These are phyloP conservation scores for Nepenthes mirabilis DNA, from an alignment of 148 eudicot species.

Conservation along the genomic window DNA sequence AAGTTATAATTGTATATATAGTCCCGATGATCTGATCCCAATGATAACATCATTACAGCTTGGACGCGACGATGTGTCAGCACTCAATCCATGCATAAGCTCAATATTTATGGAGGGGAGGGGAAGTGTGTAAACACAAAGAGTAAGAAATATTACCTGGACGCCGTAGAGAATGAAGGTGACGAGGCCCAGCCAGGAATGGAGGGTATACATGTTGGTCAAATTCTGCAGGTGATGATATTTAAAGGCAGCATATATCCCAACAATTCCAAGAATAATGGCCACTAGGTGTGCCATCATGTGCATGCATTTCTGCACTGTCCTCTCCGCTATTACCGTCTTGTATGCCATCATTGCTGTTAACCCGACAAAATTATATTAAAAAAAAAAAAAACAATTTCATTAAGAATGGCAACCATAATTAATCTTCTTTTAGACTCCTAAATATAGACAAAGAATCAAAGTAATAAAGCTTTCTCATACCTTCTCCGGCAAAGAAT, in stretches of 20 bases:
- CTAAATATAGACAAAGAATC: too few relatives aligned
- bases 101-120: too few relatives aligned
- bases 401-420: too few relatives aligned
- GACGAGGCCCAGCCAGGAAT: slow-evolving; percentile 79
- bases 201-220: slow-evolving; percentile 48
- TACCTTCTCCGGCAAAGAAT: slow-evolving; percentile 75
- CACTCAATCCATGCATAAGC: too few relatives aligned
- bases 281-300: slow-evolving; percentile 35
- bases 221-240: slow-evolving; percentile 25
- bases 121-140: too few relatives aligned
- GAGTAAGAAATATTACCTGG: slow-evolving; percentile 32
- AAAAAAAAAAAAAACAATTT: not conserved
- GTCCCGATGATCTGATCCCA: too few relatives aligned
- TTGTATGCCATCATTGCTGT: slow-evolving; percentile 76
- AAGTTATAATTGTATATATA: too few relatives aligned
- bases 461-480: too few relatives aligned
- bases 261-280: slow-evolving; percentile 51
- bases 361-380: not conserved
- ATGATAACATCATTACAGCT: too few relatives aligned
- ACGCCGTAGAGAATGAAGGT: slow-evolving; percentile 60
- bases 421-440: too few relatives aligned
- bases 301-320: slow-evolving; percentile 36
- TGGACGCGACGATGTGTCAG: too few relatives aligned
- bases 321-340: slow-evolving; percentile 24
- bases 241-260: slow-evolving; percentile 59